phyloP scores from a whole-genome alignment of 495 filamentous ascomycete genomes.

The Penicillium malachiteum region DNA sequence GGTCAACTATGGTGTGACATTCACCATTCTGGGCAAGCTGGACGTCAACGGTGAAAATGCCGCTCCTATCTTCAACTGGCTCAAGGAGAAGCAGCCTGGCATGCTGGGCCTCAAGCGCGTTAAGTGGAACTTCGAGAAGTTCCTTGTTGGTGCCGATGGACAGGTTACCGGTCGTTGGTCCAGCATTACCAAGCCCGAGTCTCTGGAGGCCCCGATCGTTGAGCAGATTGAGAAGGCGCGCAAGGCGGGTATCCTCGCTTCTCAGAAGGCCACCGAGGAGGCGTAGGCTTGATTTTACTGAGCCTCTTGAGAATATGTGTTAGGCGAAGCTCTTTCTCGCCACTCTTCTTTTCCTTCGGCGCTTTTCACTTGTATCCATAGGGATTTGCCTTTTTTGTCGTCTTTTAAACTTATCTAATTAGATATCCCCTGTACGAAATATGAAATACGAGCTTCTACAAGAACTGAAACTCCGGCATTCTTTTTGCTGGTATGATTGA shows the following conservation, averaged over 20 bases:
- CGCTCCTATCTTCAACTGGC: slow-evolving; percentile 78
- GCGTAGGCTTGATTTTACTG: slow-evolving; percentile 4
- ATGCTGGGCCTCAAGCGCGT: slow-evolving; percentile 80
- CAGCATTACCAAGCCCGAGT: slow-evolving; percentile 81
- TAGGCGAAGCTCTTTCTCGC: slow-evolving; percentile 7
- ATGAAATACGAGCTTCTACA: slow-evolving; percentile 1
- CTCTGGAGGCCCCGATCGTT: slow-evolving; percentile 68
- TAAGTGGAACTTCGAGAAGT: slow-evolving; percentile 99
- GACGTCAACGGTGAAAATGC: slow-evolving; percentile 88
- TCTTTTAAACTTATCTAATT: not conserved
- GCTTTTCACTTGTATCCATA: not conserved
- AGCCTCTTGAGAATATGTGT: too few species aligned
- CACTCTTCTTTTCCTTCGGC: slow-evolving; percentile 9
- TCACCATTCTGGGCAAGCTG: slow-evolving; percentile 87
- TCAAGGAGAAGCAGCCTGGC: slow-evolving; percentile 84
- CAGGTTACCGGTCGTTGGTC: slow-evolving; percentile 80
- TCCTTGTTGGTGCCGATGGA: slow-evolving; percentile 82
- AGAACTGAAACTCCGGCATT: too few species aligned
- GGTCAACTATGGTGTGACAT: slow-evolving; percentile 91
- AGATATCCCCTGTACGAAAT: slow-evolving; percentile 3
- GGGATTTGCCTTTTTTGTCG: not conserved
- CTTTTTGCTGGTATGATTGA: too few species aligned
- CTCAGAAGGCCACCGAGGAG: slow-evolving; percentile 15
- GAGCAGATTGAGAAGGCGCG: slow-evolving; percentile 63
- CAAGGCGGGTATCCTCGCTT: slow-evolving; percentile 34